Evolutionary conservation across 495 filamentous ascomycete species (phyloP).

Genomic region (Daldinia grandis): DNA sequence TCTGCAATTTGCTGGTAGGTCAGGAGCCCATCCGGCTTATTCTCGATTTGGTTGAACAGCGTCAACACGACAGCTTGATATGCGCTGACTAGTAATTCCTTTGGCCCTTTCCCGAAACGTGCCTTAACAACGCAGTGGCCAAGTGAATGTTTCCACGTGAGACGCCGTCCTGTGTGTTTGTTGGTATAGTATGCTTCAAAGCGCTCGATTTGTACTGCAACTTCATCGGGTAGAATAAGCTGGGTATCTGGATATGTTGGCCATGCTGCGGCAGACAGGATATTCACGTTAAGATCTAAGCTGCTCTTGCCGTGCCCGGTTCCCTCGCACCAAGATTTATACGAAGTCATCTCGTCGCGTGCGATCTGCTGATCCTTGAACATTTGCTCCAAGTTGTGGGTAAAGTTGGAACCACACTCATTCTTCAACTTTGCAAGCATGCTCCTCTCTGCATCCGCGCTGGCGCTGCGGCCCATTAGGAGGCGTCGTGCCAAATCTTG

Average conservation of each 20-base stretch:
- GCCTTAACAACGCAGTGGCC: constrained; percentile 86
- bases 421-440: constrained; percentile 92
- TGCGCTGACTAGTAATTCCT: constrained; percentile 85
- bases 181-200: constrained; percentile 84
- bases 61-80: constrained; percentile 92
- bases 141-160: constrained; percentile 92
- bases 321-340: constrained; percentile 61
- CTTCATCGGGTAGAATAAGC: constrained; percentile 75
- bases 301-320: constrained; percentile 58
- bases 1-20: constrained; percentile 74
- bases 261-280: constrained; percentile 89
- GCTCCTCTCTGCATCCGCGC: constrained; percentile 91
- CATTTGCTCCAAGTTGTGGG: constrained; percentile 97
- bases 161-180: constrained; percentile 85
- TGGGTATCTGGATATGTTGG: constrained; percentile 85
- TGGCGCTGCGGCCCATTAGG: constrained; percentile 89
- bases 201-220: constrained; percentile 70
- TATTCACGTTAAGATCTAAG: constrained; percentile 85
- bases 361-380: constrained; percentile 97
- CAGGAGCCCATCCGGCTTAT: constrained; percentile 58
- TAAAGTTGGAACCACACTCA: constrained; percentile 92
- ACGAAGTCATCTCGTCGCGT: constrained; percentile 82
- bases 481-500: constrained; percentile 90
- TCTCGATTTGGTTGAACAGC: constrained; percentile 82
- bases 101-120: constrained; percentile 76